Percentiles rank a stretch among this genome's conserved stretches.
Conservation (phyloP, 768 basidiomycete species). For the Agaricus subrufescens region DNA sequence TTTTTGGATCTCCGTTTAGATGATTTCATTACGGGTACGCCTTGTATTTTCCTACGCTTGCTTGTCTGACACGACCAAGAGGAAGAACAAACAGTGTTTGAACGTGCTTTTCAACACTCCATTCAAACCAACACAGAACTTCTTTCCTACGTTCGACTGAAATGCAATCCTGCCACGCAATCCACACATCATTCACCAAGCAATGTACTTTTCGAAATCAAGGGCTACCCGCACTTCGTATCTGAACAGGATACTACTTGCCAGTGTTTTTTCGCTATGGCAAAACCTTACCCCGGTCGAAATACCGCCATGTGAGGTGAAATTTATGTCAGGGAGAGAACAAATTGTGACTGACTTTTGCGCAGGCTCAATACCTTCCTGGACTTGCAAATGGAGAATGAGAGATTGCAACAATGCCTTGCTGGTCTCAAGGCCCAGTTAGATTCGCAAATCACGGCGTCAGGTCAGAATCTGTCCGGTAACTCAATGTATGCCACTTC, state of each 20-base stretch:
- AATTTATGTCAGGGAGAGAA: not conserved
- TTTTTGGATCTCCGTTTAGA: constrained; percentile 62
- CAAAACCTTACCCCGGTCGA: constrained; percentile 73
- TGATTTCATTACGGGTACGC: constrained; percentile 61
- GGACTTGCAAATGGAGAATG: constrained; percentile 87
- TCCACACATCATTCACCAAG: constrained; percentile 23
- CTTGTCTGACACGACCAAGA: constrained; percentile 28
- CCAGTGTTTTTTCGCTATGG: constrained; percentile 69
- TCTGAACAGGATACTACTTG: constrained; percentile 30
- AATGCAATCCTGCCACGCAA: constrained; percentile 30
- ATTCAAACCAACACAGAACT: constrained; percentile 47
- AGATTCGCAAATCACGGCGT: constrained; percentile 19
- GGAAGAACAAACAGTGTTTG: constrained; percentile 56
- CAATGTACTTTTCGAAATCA: constrained; percentile 67
- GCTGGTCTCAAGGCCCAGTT: constrained; percentile 32
- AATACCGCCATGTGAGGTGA: constrained; percentile 58
- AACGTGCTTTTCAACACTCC: constrained; percentile 50
- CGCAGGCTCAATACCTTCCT: constrained; percentile 66
- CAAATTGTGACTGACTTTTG: not conserved
- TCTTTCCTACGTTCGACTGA: constrained; percentile 57
- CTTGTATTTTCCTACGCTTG: not conserved
- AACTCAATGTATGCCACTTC: constrained; percentile 33
- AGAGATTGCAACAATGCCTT: constrained; percentile 64
- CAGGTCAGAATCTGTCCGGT: constrained; percentile 17
- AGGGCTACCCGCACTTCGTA: constrained; percentile 55